Percentiles rank a stretch among this genome's conserved stretches.
phyloP scores from a whole-genome alignment of 2,329 filamentous ascomycete genomes.

The Calonectria naviculata region DNA sequence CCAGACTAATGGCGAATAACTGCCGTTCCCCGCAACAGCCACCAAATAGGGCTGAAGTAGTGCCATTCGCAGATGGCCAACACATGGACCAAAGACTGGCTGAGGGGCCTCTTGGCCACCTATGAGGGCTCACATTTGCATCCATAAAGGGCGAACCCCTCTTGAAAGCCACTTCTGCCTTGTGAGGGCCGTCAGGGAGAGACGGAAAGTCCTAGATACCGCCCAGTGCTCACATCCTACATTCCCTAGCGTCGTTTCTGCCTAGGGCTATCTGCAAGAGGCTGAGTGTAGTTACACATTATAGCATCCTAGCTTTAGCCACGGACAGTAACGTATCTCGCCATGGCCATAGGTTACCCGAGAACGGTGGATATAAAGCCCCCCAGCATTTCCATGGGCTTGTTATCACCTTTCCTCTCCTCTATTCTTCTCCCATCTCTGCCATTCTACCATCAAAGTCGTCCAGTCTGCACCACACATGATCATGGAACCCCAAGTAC shows the following conservation, averaged over 20 bases:
- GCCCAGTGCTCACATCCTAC: not conserved
- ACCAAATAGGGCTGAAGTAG: not conserved
- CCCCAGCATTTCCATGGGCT: not conserved
- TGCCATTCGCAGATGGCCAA: not conserved
- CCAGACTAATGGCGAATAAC: not conserved
- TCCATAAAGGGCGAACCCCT: not conserved
- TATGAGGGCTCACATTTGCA: not conserved
- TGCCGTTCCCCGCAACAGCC: not conserved
- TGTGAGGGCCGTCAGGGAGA: not conserved
- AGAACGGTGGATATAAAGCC: not conserved
- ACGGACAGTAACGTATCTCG: not conserved
- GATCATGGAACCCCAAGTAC: constrained; percentile 24
- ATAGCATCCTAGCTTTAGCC: not conserved
- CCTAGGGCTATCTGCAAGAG: not conserved
- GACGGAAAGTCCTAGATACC: not conserved
- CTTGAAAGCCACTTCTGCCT: not conserved
- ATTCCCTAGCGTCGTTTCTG: not conserved
- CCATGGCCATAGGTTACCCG: not conserved
- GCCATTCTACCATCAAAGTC: not conserved
- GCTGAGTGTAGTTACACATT: not conserved
- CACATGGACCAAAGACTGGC: too few species aligned
- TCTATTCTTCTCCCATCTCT: not conserved
- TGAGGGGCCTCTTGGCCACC: too few species aligned
- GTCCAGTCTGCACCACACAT: not conserved
- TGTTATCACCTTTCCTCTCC: not conserved